These are phyloP conservation scores for Colletotrichum truncatum DNA, from an alignment of 2,329 filamentous ascomycete species.

Conservation along the genomic window DNA sequence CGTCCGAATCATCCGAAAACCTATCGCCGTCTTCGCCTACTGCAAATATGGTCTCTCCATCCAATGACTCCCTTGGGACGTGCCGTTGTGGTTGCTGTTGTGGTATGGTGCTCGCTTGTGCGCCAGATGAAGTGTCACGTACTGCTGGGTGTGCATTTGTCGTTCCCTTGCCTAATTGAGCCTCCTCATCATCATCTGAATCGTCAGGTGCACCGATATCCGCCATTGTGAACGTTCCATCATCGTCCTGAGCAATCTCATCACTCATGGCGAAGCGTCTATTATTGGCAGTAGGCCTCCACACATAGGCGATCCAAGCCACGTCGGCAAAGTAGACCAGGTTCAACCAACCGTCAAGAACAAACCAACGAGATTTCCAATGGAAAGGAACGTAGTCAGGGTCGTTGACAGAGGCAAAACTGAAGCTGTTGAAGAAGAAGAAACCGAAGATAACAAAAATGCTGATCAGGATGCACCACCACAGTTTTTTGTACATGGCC, in stretches of 20 bases:
- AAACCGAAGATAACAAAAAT: conserved; percentile 97
- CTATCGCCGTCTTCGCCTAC: conserved; percentile 87
- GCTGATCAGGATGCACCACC: conserved; percentile 95
- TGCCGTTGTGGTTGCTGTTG: conserved; percentile 33
- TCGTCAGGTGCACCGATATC: conserved; percentile 83
- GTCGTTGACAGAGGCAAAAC: conserved; percentile 85
- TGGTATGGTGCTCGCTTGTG: conserved; percentile 12
- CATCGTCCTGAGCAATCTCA: conserved; percentile 97
- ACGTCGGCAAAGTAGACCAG: conserved; percentile 96
- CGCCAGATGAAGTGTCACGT: conserved; percentile 7
- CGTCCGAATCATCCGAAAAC: conserved; percentile 79
- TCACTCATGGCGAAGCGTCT: conserved; percentile 98
- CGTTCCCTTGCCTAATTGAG: conserved; percentile 52
- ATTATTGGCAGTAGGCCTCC: conserved; percentile 97
- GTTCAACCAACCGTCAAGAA: conserved; percentile 97
- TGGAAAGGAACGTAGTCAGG: conserved; percentile 94
- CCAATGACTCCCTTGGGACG: conserved; percentile 66
- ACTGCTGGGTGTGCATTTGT: conserved; percentile 32
- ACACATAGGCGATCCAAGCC: conserved; percentile 91
- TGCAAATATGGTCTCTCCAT: conserved; percentile 96
- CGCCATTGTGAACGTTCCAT: conserved; percentile 92
- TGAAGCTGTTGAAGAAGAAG: conserved; percentile 98
- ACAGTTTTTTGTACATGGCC: conserved; percentile 96
- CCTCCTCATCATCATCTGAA: conserved; percentile 68
- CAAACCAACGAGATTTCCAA: conserved; percentile 98